Evolutionary conservation across 306 rosid species (phyloP).

Genomic region (Argentina anserina): DNA sequence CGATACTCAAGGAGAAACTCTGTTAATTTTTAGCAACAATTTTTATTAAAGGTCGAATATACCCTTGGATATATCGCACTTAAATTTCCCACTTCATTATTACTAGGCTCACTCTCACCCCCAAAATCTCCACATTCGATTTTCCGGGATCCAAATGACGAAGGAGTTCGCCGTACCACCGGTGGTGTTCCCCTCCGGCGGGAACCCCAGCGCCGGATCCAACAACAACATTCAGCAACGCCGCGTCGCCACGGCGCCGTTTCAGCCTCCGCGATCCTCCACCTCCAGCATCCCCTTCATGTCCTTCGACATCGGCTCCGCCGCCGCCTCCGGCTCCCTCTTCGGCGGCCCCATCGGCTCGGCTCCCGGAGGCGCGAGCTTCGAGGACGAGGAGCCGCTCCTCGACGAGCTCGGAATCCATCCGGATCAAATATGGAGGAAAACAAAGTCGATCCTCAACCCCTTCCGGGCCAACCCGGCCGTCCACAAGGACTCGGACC

Average conservation of each 20-base stretch:
- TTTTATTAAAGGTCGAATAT: no score
- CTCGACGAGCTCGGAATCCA: conserved; percentile 97
- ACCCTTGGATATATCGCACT: no score
- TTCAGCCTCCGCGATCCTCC: conserved; percentile 63
- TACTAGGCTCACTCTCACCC: no score
- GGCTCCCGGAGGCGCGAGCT: conserved; percentile 33
- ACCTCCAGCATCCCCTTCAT: conserved; percentile 80
- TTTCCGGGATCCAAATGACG: conserved; percentile 33
- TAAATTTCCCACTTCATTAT: no score
- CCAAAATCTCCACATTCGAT: neutral
- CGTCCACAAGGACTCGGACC: conserved; percentile 75
- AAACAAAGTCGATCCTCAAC: conserved; percentile 74
- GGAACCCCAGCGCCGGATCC: conserved; percentile 43
- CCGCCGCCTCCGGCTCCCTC: conserved; percentile 54
- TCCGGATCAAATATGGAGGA: conserved; percentile 91
- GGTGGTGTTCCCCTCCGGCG: conserved; percentile 75
- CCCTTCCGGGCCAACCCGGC: conserved; percentile 72
- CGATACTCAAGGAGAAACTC: no score
- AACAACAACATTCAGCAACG: conserved; percentile 60
- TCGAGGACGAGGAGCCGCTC: conserved; percentile 93
- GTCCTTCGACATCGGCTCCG: conserved; percentile 91
- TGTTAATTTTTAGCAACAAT: no score
- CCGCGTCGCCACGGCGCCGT: conserved; percentile 74
- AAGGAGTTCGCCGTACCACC: conserved; percentile 79
- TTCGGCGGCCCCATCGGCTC: conserved; percentile 50